Conservation (phyloP, 2,329 filamentous ascomycete species). For the Fusarium tricinctum region DNA sequence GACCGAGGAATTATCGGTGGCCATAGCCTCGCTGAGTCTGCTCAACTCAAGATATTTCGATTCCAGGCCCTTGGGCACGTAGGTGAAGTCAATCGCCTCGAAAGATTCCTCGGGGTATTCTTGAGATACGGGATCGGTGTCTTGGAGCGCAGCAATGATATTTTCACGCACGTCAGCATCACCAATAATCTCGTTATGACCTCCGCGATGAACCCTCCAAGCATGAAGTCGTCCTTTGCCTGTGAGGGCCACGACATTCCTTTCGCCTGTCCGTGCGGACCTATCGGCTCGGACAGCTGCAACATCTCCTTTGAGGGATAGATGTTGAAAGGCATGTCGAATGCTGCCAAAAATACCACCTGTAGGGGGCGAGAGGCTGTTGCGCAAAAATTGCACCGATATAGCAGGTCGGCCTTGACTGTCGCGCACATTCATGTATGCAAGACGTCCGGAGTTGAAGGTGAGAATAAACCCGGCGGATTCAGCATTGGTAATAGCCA, state of each 20-base stretch:
- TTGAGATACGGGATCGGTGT: conserved; percentile 64
- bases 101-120: conserved; percentile 71
- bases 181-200: conserved; percentile 80
- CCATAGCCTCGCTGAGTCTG: conserved; percentile 64
- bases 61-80: conserved; percentile 69
- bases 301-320: conserved; percentile 80
- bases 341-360: conserved; percentile 85
- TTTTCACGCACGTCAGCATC: conserved; percentile 78
- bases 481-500: conserved; percentile 85
- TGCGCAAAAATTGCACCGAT: conserved; percentile 81
- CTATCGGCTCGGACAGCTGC: conserved; percentile 83
- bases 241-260: conserved; percentile 85
- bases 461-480: conserved; percentile 86
- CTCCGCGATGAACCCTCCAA: conserved; percentile 91
- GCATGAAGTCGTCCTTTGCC: conserved; percentile 82
- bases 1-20: conserved; percentile 64
- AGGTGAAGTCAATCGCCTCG: conserved; percentile 84
- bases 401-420: conserved; percentile 87
- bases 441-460: conserved; percentile 87
- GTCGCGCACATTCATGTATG: conserved; percentile 88
- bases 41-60: conserved; percentile 65
- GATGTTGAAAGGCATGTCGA: conserved; percentile 79
- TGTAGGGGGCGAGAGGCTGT: conserved; percentile 66
- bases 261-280: conserved; percentile 81
- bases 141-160: conserved; percentile 73